These are phyloP conservation scores for Polyporus arcularius DNA, from an alignment of 768 basidiomycete species.

Conservation along the genomic window DNA sequence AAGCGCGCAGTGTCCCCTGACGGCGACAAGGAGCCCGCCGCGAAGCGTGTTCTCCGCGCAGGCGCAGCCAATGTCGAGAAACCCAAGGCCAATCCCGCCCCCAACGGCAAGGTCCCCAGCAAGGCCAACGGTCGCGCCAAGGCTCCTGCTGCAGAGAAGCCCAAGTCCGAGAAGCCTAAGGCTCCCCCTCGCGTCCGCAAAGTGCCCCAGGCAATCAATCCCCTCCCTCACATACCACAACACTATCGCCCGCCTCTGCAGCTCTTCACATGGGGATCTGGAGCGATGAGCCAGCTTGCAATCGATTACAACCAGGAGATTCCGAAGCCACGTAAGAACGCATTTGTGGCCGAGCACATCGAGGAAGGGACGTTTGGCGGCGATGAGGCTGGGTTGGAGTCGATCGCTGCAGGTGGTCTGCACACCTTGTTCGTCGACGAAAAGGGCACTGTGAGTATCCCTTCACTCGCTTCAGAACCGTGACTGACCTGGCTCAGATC, in stretches of 20 bases:
- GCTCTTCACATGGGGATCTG: slow-evolving; percentile 87
- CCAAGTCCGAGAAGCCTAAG: slow-evolving; percentile 3
- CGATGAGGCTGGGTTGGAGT: slow-evolving; percentile 76
- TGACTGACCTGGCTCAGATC: slow-evolving; percentile 43
- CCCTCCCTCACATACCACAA: slow-evolving; percentile 59
- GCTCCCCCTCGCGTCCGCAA: slow-evolving; percentile 13
- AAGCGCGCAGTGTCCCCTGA: slow-evolving; percentile 18
- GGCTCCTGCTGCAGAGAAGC: slow-evolving; percentile 10
- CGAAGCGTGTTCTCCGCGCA: slow-evolving; percentile 19
- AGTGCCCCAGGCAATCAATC: slow-evolving; percentile 41
- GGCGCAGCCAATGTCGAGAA: slow-evolving; percentile 16
- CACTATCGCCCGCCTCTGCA: slow-evolving; percentile 65
- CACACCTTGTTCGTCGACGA: slow-evolving; percentile 90
- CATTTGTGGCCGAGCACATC: slow-evolving; percentile 77
- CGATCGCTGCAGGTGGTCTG: slow-evolving; percentile 80
- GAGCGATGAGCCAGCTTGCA: slow-evolving; percentile 95
- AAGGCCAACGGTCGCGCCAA: slow-evolving; percentile 16
- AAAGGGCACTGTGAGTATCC: slow-evolving; percentile 74
- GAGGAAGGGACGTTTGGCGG: slow-evolving; percentile 69
- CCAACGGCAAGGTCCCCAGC: slow-evolving; percentile 9
- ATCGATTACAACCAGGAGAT: slow-evolving; percentile 75
- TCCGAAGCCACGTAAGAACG: slow-evolving; percentile 72
- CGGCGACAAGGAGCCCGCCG: slow-evolving; percentile 10
- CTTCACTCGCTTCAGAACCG: slow-evolving; percentile 2
- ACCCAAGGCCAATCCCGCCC: slow-evolving; percentile 2